Evolutionary conservation across 495 filamentous ascomycete species (phyloP), one percentile per base, ranked within the genome.

Genomic region (Peziza echinospora): DNA sequence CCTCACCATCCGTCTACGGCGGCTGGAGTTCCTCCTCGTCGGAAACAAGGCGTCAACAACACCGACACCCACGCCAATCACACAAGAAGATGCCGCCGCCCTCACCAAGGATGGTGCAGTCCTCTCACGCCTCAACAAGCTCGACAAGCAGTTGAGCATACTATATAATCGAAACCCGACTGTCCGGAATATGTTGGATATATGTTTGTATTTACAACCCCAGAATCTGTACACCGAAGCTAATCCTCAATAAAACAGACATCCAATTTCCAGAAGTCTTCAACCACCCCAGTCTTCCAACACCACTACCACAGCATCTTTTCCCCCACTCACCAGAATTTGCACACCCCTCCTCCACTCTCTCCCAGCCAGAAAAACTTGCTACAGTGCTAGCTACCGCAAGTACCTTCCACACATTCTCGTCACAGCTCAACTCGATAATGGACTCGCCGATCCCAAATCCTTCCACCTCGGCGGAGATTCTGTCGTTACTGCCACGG

Each of bases 401-500:
- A 0, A 69, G 80, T 11, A 68, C 73, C 2, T 93, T 80, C 63
- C 78, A 79, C 16, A 70, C 77, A 19, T 83, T 78, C 0, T 76
- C 78, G 5, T 92, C 84, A 0, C 76, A 76, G 7, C 71, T 92
- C 6, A 79, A 77, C n/a, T 79, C 80, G 1, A 73, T 86, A 16
- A 69, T 71, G 24, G 84, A 92, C 64, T 72, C 80, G 1, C 76
- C 81, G 5, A 64, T 93, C 7, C 83, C 86, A 2, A 71, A 80
- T 34, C 67, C 81, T 0, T 64, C 72, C 28, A 64, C 67, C 30
- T 80, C 81, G n/a, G 67, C 76, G 2, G 63, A 68, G 9, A 63
- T 97, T 0, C 75, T 82, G 21, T 65, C 72, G 17, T 65, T 92
- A 1, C 65, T 75, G 21, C 83, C 84, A 10, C 70, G 80, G 10